Conservation (phyloP, 139 green algal genomes). For the Haematococcus sp. region DNA sequence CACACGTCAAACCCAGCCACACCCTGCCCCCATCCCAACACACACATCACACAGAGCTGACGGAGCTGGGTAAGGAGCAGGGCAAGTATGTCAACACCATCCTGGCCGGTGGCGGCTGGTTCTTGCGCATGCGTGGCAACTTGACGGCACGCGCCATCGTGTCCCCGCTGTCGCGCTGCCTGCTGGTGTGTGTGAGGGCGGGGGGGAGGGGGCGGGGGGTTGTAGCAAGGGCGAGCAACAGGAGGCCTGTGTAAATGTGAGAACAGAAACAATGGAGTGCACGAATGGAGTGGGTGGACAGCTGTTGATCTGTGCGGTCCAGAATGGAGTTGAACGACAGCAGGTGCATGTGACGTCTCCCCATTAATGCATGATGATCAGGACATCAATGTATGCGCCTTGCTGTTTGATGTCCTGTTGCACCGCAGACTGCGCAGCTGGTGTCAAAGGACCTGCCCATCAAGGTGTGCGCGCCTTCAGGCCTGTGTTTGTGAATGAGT, state of each 20-base stretch:
- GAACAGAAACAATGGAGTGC: too few relatives aligned
- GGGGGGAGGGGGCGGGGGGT: too few relatives aligned
- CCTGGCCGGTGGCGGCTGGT: conserved; percentile 46
- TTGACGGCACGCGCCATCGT: conserved; percentile 37
- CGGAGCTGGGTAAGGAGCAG: conserved; percentile 44
- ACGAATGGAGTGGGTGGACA: too few relatives aligned
- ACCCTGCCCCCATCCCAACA: neutral
- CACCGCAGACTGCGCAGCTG: conserved; percentile 39
- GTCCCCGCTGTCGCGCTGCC: conserved; percentile 47
- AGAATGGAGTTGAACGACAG: too few relatives aligned
- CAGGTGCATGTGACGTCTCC: too few relatives aligned
- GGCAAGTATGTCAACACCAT: conserved; percentile 50
- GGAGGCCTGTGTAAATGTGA: too few relatives aligned
- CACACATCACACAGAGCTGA: conserved; percentile 64
- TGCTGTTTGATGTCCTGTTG: too few relatives aligned
- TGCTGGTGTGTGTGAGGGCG: neutral
- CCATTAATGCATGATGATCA: too few relatives aligned
- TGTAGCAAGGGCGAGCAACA: too few relatives aligned
- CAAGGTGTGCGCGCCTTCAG: conserved; percentile 8
- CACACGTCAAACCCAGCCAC: neutral
- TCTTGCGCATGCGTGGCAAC: conserved; percentile 37
- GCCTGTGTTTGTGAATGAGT: too few relatives aligned
- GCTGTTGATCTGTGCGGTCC: too few relatives aligned
- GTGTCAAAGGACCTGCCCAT: conserved; percentile 35
- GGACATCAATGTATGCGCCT: too few relatives aligned